Percentiles rank a stretch among this genome's conserved stretches.
Conservation (phyloP, 2,329 filamentous ascomycete species). For the Conoideocrella luteorostrata region DNA sequence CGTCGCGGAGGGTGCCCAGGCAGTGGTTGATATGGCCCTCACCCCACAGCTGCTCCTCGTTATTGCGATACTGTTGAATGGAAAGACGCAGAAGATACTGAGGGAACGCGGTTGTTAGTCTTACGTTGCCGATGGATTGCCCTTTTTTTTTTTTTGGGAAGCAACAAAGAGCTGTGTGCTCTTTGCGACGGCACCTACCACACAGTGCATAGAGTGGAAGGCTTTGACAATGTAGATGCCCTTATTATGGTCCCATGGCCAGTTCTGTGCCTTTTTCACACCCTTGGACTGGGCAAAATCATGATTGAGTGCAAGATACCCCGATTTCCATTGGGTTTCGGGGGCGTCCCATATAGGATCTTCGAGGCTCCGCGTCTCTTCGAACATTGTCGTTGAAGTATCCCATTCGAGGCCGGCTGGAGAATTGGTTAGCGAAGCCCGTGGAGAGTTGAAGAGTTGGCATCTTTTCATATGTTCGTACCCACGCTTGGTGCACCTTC, state of each 20-base stretch:
- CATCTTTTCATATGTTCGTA: too few species aligned
- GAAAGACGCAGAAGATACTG: constrained; percentile 4
- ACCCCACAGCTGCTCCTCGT: neutral
- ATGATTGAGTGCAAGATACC: constrained; percentile 9
- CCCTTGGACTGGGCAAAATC: constrained; percentile 13
- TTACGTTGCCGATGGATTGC: constrained; percentile 12
- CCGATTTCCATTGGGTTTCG: constrained; percentile 1
- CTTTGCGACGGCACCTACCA: too few species aligned
- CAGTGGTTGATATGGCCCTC: constrained; percentile 17
- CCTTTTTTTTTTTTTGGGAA: constrained; percentile 9
- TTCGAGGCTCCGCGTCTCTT: constrained; percentile 9
- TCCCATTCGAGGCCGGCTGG: constrained; percentile 1
- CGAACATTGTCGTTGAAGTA: neutral
- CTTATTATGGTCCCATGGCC: constrained; percentile 24
- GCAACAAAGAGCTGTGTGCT: too few species aligned
- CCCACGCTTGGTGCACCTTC: too few species aligned
- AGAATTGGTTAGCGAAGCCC: too few species aligned
- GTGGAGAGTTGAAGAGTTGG: too few species aligned
- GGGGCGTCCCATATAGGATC: constrained; percentile 7
- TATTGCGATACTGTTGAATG: constrained; percentile 10
- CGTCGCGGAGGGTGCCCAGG: constrained; percentile 19
- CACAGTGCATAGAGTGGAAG: constrained; percentile 23
- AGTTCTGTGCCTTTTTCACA: constrained; percentile 18
- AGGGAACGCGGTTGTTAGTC: too few species aligned
- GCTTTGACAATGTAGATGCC: constrained; percentile 23